Evolutionary conservation across 805 yeast species (phyloP).

Genomic region (Myxozyma melibiosi): DNA sequence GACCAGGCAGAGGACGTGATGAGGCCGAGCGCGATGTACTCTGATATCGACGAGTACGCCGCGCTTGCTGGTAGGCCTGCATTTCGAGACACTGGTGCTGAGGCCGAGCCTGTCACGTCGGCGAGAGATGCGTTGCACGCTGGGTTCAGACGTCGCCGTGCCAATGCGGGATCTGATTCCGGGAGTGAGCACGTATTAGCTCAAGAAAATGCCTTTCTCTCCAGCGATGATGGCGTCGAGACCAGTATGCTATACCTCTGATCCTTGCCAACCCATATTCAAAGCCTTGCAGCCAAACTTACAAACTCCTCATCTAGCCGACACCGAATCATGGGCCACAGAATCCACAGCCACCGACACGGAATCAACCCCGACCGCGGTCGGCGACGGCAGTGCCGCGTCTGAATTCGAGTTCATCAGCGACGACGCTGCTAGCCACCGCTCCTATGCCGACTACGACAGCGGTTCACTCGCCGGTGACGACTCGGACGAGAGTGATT

Average conservation of each 20-base stretch:
- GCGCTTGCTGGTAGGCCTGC: background rate
- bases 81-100: background rate
- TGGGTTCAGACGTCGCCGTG: slow-evolving; percentile 4
- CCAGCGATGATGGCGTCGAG: background rate
- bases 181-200: background rate
- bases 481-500: slow-evolving; percentile 1
- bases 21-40: background rate
- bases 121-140: slow-evolving; percentile 7
- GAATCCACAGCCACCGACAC: background rate
- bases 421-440: background rate
- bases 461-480: slow-evolving; percentile 3
- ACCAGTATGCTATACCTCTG: slow-evolving; percentile 4
- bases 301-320: too few species aligned
- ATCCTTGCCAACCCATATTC: too few species aligned
- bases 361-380: too few species aligned
- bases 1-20: slow-evolving; percentile 12
- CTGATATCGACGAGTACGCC: slow-evolving; percentile 1
- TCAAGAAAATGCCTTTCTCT: background rate
- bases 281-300: too few species aligned
- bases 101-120: background rate
- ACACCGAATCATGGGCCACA: background rate
- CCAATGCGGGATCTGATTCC: background rate
- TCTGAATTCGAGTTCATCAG: slow-evolving; percentile 7
- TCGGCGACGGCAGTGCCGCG: background rate
- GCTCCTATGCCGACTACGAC: too few species aligned